Conservation (phyloP, 345 rosid species). For the Citrus inodora region DNA sequence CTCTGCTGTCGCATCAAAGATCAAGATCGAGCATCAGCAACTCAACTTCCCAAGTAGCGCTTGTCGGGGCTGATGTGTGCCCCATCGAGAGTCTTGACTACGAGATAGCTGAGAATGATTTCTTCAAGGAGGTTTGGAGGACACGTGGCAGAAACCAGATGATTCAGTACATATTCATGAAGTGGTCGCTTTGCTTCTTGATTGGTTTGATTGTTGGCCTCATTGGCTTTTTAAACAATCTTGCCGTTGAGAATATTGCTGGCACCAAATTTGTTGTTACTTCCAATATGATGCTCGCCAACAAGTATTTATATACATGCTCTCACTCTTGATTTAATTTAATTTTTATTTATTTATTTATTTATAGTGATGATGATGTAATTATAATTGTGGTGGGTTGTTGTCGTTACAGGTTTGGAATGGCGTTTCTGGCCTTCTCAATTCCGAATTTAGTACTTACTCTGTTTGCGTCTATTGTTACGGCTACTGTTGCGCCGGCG, state of each 20-base stretch:
- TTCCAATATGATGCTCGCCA: slow-evolving; percentile 74
- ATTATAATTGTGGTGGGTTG: background rate
- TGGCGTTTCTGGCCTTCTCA: slow-evolving; percentile 70
- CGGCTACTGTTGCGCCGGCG: slow-evolving; percentile 71
- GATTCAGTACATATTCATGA: slow-evolving; percentile 73
- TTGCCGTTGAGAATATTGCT: slow-evolving; percentile 87
- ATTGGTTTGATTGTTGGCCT: slow-evolving; percentile 69
- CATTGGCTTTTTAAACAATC: slow-evolving; percentile 75
- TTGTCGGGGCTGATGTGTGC: slow-evolving; percentile 76
- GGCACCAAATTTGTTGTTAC: slow-evolving; percentile 85
- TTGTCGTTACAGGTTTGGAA: slow-evolving; percentile 41
- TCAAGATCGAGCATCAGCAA: slow-evolving; percentile 55
- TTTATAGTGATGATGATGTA: background rate
- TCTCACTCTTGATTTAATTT: background rate
- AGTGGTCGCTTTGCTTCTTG: slow-evolving; percentile 74
- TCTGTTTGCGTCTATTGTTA: slow-evolving; percentile 58
- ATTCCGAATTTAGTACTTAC: slow-evolving; percentile 68
- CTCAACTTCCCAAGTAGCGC: slow-evolving; percentile 90
- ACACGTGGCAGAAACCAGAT: slow-evolving; percentile 52
- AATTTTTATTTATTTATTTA: background rate
- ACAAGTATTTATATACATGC: slow-evolving; percentile 34
- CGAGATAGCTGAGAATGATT: slow-evolving; percentile 83
- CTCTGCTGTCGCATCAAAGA: slow-evolving; percentile 47
- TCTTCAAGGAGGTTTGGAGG: slow-evolving; percentile 96
- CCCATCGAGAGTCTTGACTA: slow-evolving; percentile 95